These are phyloP conservation scores for Calycina marina DNA, from an alignment of 2,329 filamentous ascomycete species.

Conservation along the genomic window DNA sequence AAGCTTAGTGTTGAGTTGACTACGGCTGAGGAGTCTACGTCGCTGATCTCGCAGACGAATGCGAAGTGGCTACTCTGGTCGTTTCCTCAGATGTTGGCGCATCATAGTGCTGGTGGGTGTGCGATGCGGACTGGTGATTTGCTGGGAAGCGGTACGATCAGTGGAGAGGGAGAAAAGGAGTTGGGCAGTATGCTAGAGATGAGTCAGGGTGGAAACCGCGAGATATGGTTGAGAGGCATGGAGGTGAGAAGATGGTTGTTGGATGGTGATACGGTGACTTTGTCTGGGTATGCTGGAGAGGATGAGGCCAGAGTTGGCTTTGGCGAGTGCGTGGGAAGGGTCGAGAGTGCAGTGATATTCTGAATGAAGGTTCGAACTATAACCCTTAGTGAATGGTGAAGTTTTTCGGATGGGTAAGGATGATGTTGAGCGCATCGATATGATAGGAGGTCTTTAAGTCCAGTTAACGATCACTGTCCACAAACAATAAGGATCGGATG, in stretches of 20 bases:
- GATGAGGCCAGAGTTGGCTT: conserved; percentile 60
- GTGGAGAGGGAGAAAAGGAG: conserved; percentile 37
- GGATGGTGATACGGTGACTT: conserved; percentile 56
- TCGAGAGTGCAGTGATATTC: conserved; percentile 24
- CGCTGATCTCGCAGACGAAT: conserved; percentile 44
- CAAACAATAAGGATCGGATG: too few relatives aligned
- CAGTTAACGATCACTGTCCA: too few relatives aligned
- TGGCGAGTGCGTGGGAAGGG: conserved; percentile 54
- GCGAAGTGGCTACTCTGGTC: conserved; percentile 63
- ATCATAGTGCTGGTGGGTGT: conserved; percentile 65
- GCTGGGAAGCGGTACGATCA: conserved; percentile 67
- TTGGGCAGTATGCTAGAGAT: conserved; percentile 61
- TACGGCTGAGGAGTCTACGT: conserved; percentile 34
- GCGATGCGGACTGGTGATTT: conserved; percentile 60
- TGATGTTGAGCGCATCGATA: too few relatives aligned
- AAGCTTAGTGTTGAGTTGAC: conserved; percentile 49
- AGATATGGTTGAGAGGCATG: conserved; percentile 45
- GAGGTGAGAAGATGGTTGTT: conserved; percentile 57
- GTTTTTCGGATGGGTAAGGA: too few relatives aligned
- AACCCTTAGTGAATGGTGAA: too few relatives aligned
- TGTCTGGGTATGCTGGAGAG: conserved; percentile 49
- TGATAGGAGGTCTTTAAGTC: too few relatives aligned
- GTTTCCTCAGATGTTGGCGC: conserved; percentile 70
- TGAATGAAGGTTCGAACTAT: too few relatives aligned
- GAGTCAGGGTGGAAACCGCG: conserved; percentile 51